Conservation (phyloP, 805 yeast genomes). For the Nakazawaea anatomiae region DNA sequence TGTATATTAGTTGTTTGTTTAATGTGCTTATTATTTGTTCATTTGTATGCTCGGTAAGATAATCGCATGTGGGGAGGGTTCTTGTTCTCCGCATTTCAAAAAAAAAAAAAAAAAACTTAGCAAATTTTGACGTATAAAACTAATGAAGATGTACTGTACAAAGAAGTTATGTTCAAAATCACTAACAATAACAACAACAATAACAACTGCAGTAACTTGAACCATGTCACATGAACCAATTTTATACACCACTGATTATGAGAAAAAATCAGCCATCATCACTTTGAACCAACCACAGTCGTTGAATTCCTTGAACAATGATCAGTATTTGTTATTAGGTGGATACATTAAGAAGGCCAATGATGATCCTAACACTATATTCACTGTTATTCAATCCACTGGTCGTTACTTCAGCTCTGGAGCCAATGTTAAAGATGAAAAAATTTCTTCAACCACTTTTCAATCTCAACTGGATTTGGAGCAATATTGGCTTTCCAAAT, state of each 20-base stretch:
- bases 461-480: conserved; percentile 9
- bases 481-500: conserved; percentile 44
- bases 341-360: conserved; percentile 58
- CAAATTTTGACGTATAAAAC: neutral
- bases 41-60: neutral
- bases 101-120: neutral
- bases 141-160: neutral
- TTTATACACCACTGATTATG: conserved; percentile 3
- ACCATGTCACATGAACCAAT: neutral
- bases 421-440: conserved; percentile 54
- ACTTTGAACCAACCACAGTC: conserved; percentile 56
- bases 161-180: neutral
- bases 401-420: conserved; percentile 84
- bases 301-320: conserved; percentile 62
- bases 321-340: conserved; percentile 58
- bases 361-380: conserved; percentile 48
- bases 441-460: neutral
- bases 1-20: neutral
- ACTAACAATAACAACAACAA: neutral
- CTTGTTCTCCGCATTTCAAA: neutral
- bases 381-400: conserved; percentile 62
- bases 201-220: neutral
- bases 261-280: conserved; percentile 51
- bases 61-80: neutral
- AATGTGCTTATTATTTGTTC: neutral